These are phyloP conservation scores for Akanthomyces lecanii DNA, from an alignment of 2,329 filamentous ascomycete species.

Conservation along the genomic window DNA sequence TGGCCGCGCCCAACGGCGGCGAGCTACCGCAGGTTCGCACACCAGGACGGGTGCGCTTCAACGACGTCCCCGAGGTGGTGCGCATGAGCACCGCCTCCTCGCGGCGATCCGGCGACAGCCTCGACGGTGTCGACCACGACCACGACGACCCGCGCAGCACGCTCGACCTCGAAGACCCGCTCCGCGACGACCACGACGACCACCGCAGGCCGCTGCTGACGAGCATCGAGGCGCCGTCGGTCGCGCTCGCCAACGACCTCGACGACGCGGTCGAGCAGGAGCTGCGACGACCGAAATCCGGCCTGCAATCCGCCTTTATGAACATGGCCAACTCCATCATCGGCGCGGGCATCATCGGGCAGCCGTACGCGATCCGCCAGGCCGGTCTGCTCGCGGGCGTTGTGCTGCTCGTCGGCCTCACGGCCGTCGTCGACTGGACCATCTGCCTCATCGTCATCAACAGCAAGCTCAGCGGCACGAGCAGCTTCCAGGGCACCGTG, in stretches of 20 bases:
- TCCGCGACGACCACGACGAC: slow-evolving; percentile 26
- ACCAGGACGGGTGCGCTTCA: slow-evolving; percentile 72
- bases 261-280: slow-evolving; percentile 51
- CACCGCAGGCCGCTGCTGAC: slow-evolving; percentile 71
- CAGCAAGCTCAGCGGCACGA: slow-evolving; percentile 89
- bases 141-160: slow-evolving; percentile 1
- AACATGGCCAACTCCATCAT: slow-evolving; percentile 99
- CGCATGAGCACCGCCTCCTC: slow-evolving; percentile 25
- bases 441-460: slow-evolving; percentile 96
- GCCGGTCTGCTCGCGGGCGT: slow-evolving; percentile 81
- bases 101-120: slow-evolving; percentile 4
- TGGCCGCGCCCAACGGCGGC: slow-evolving; percentile 1
- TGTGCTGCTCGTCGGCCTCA: slow-evolving; percentile 71
- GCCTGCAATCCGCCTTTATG: slow-evolving; percentile 87
- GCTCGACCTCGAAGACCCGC: slow-evolving; percentile 38
- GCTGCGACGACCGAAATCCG: slow-evolving; percentile 70
- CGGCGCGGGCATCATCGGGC: slow-evolving; percentile 69
- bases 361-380: slow-evolving; percentile 94
- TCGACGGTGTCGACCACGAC: neutral
- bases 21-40: slow-evolving; percentile 30
- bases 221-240: slow-evolving; percentile 76
- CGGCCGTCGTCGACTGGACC: slow-evolving; percentile 90
- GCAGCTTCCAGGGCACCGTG: slow-evolving; percentile 93
- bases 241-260: slow-evolving; percentile 57
- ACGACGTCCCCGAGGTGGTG: slow-evolving; percentile 47